Conservation (phyloP, 2,329 filamentous ascomycete species). For the Dryadomyces quercivorus region DNA sequence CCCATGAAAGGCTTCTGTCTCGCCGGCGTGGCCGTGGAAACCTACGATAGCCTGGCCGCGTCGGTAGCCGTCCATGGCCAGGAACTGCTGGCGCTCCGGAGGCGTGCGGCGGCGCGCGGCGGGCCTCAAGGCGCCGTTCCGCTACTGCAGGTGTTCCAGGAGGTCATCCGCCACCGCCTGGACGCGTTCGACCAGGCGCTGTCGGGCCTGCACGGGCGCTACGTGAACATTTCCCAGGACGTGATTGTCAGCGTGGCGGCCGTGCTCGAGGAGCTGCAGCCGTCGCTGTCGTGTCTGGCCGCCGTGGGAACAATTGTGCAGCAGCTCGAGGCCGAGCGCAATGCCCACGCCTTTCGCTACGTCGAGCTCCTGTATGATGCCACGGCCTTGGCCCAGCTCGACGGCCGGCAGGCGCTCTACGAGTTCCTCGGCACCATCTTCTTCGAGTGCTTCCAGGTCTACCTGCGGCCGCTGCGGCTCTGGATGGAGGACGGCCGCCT, state of each 20-base stretch:
- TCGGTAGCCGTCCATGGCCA: conserved; percentile 35
- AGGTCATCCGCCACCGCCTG: conserved; percentile 46
- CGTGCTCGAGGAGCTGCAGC: conserved; percentile 44
- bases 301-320: conserved; percentile 50
- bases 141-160: conserved; percentile 60
- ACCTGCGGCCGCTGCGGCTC: conserved; percentile 62
- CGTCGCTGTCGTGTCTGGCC: conserved; percentile 40
- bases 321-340: conserved; percentile 36
- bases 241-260: conserved; percentile 54
- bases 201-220: conserved; percentile 45
- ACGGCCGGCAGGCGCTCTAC: conserved; percentile 51
- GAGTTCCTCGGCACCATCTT: conserved; percentile 56
- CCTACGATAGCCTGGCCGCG: conserved; percentile 33
- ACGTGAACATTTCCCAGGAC: conserved; percentile 40
- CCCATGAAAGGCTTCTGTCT: conserved; percentile 32
- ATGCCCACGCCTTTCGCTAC: conserved; percentile 52
- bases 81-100: conserved; percentile 31
- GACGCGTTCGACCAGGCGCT: conserved; percentile 45
- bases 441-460: conserved; percentile 70
- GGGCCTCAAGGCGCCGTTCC: conserved; percentile 37
- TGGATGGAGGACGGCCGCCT: conserved; percentile 81
- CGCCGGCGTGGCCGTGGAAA: conserved; percentile 34
- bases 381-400: conserved; percentile 56
- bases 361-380: conserved; percentile 68
- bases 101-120: conserved; percentile 23